These are phyloP conservation scores for Amaranthus tricolor DNA, from an alignment of 179 eudicot species.

Conservation along the genomic window DNA sequence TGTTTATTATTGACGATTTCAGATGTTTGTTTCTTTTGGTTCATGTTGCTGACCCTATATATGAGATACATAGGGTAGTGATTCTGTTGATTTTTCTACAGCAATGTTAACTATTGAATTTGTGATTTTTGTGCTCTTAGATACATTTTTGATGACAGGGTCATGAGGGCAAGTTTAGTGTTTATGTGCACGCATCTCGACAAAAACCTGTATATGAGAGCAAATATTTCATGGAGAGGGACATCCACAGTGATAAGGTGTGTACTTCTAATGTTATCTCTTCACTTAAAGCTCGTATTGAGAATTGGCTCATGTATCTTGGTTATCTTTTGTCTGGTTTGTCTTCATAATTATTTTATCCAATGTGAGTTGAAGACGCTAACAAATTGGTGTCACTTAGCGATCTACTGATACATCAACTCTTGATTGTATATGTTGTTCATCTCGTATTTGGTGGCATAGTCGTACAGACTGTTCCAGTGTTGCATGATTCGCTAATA, in stretches of 20 bases:
- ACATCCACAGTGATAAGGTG: conserved; percentile 90
- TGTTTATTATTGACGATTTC: no score
- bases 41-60: no score
- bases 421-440: neutral
- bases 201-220: conserved; percentile 67
- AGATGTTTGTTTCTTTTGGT: no score
- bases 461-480: neutral
- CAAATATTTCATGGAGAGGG: conserved; percentile 62
- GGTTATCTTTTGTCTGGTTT: neutral
- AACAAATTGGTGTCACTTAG: neutral
- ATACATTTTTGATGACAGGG: conserved; percentile 56
- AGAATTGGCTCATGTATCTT: neutral
- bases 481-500: no score
- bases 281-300: neutral
- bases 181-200: conserved; percentile 87
- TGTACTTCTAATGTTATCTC: neutral
- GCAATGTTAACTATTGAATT: neutral
- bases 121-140: conserved; percentile 17
- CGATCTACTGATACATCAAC: conserved; percentile 1
- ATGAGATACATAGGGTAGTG: neutral
- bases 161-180: conserved; percentile 82
- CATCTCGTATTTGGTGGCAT: neutral
- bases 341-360: neutral
- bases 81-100: conserved; percentile 4
- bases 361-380: no score